A percentile compares a stretch with the other conserved stretches of the same genome.
Conservation (phyloP, 2,329 filamentous ascomycete species). For the Apiospora aurea region DNA sequence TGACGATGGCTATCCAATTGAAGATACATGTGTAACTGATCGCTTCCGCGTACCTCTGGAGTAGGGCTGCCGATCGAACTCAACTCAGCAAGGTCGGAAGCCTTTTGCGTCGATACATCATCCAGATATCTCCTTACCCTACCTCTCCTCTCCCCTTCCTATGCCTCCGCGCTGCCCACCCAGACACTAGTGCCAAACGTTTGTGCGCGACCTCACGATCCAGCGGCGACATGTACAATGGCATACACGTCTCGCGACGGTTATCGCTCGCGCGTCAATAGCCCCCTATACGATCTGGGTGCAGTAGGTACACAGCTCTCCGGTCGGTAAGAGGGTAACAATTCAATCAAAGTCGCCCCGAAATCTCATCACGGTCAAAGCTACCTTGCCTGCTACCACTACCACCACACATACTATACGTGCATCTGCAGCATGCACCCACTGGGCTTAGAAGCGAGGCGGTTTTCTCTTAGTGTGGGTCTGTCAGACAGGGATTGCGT, state of each 20-base stretch:
- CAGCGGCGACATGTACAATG: background rate
- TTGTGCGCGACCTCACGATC: background rate
- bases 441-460: conserved; percentile 19
- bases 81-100: conserved; percentile 16
- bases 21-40: conserved; percentile 1
- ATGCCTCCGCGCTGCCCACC: background rate
- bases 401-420: background rate
- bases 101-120: conserved; percentile 11
- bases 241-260: background rate
- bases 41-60: background rate
- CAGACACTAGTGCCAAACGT: conserved; percentile 5
- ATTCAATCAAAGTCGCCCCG: conserved; percentile 1
- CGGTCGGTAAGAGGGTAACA: background rate
- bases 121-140: conserved; percentile 1
- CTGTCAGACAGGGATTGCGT: conserved; percentile 19
- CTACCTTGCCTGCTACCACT: background rate
- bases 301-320: background rate
- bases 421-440: conserved; percentile 22
- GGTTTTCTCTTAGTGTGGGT: conserved; percentile 7
- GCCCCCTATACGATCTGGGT: background rate
- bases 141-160: background rate
- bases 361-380: background rate
- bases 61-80: conserved; percentile 20
- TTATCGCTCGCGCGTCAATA: background rate
- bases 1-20: conserved; percentile 1